Conservation (phyloP, 2,329 filamentous ascomycete species). For the Fusarium proliferatum region DNA sequence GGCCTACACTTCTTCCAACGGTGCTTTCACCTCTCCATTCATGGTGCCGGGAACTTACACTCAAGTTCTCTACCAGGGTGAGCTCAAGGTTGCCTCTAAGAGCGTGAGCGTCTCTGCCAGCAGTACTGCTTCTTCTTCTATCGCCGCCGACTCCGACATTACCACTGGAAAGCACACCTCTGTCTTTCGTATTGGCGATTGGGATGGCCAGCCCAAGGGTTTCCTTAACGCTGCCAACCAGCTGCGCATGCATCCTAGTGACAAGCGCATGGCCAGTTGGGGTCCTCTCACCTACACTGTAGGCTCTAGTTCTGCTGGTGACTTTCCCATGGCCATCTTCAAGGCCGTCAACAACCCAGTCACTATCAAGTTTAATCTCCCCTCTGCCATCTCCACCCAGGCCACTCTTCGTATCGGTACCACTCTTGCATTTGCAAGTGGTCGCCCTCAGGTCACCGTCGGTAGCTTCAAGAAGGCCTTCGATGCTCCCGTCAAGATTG, state of each 20-base stretch:
- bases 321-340: conserved; percentile 75
- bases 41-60: conserved; percentile 77
- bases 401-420: conserved; percentile 73
- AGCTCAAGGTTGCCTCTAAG: conserved; percentile 64
- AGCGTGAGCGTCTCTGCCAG: conserved; percentile 63
- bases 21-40: conserved; percentile 70
- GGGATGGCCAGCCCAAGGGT: conserved; percentile 71
- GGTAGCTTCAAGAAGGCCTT: conserved; percentile 58
- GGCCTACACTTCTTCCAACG: conserved; percentile 64
- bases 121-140: conserved; percentile 59
- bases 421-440: conserved; percentile 70
- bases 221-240: conserved; percentile 76
- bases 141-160: conserved; percentile 59
- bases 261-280: conserved; percentile 72
- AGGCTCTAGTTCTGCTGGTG: conserved; percentile 61
- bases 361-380: conserved; percentile 69
- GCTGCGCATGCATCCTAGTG: conserved; percentile 75
- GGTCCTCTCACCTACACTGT: conserved; percentile 70
- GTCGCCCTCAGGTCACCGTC: conserved; percentile 69
- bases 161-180: conserved; percentile 59
- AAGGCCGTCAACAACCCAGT: conserved; percentile 68
- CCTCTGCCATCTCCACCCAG: conserved; percentile 58
- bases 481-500: conserved; percentile 68
- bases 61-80: conserved; percentile 72
- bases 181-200: conserved; percentile 73